Base-by-base conservation (phyloP, 2,329 filamentous ascomycete genomes). In the Calonectria honghensis region DNA sequence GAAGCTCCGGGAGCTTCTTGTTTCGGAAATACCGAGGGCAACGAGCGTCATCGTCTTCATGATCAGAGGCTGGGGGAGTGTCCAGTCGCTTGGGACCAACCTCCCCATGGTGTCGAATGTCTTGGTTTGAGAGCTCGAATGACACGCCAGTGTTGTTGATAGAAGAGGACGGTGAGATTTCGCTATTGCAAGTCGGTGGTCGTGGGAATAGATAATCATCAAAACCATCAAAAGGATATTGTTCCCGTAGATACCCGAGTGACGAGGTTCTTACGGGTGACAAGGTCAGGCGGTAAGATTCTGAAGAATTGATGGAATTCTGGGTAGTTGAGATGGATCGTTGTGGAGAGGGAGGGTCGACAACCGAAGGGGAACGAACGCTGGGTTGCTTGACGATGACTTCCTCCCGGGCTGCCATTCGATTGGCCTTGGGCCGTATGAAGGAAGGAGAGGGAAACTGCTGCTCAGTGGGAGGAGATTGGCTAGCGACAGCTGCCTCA, bases 391-490 rank as follows among this genome's bases (percentile, higher is more conserved):
- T 80, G 24, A 81, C 76, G 39, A 82, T 81, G 24, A 84, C 78
- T 79, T 89, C 89, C 63, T 91, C 88, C 63, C 91, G 87, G n/a
- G 91, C 90, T 61, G 87, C 83, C 91, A 92, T 92, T 31, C 89
- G 87, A 70, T 85, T 86, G 20, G 87, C 85, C 48, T 86, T 91
- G 32, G 91, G 91, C 59, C 89, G 86, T 75, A 92, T 90, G 77
- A 90, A 92, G 1, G 89, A 90, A 9, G 89, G 87, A 27, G 86
- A 86, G 6, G 89, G 89, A 75, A 90, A 91, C 65, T 85, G 82
- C 66, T 84, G 85, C 66, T 82, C 84, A 31, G 80, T 67, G 11
- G 81, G 70, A 37, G 77, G 77, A 20, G 74, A 66, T 35, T 73
- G 72, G 69, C 79, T 59, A 64, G 73, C 79, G 52, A 72, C 79